These are phyloP conservation scores for Xylaria sp. DNA, from an alignment of 2,329 filamentous ascomycete species.

Conservation along the genomic window DNA sequence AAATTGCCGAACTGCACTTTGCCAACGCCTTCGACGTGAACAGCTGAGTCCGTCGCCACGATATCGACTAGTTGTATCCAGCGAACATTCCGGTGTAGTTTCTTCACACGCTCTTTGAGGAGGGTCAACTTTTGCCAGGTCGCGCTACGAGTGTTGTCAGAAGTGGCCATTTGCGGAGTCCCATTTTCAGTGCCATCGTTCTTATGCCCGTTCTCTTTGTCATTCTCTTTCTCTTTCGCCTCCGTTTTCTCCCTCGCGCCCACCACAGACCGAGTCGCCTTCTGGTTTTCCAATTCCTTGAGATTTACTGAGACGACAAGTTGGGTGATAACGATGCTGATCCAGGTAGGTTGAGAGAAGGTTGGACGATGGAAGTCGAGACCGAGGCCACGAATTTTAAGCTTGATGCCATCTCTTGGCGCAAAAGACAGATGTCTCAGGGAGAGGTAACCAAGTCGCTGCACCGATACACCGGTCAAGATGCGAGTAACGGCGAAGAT, in stretches of 20 bases:
- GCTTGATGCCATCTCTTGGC: constrained; percentile 78
- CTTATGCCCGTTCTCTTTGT: constrained; percentile 19
- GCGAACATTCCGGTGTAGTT: constrained; percentile 75
- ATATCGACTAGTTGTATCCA: constrained; percentile 89
- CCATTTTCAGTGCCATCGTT: constrained; percentile 25
- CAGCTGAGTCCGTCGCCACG: constrained; percentile 71
- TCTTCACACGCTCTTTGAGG: constrained; percentile 80
- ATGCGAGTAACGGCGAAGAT: constrained; percentile 90
- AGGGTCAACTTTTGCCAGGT: constrained; percentile 76
- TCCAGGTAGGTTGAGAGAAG: constrained; percentile 94
- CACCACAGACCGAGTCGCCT: constrained; percentile 32
- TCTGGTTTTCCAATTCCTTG: constrained; percentile 54
- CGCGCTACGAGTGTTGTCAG: constrained; percentile 51
- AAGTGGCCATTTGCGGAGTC: constrained; percentile 29
- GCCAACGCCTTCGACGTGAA: constrained; percentile 76
- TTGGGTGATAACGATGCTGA: constrained; percentile 84
- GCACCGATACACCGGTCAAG: constrained; percentile 89
- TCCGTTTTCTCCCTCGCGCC: constrained; percentile 19
- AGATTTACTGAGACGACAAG: constrained; percentile 79
- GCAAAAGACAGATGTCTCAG: constrained; percentile 86
- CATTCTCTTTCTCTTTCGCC: constrained; percentile 26
- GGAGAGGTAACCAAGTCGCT: constrained; percentile 88
- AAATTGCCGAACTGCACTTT: constrained; percentile 79
- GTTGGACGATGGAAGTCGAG: constrained; percentile 87
- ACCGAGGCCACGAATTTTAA: constrained; percentile 85